Percentiles rank a stretch among this genome's conserved stretches.
These are phyloP conservation scores for Leccinum broughii DNA, from an alignment of 768 basidiomycete species.

Conservation along the genomic window DNA sequence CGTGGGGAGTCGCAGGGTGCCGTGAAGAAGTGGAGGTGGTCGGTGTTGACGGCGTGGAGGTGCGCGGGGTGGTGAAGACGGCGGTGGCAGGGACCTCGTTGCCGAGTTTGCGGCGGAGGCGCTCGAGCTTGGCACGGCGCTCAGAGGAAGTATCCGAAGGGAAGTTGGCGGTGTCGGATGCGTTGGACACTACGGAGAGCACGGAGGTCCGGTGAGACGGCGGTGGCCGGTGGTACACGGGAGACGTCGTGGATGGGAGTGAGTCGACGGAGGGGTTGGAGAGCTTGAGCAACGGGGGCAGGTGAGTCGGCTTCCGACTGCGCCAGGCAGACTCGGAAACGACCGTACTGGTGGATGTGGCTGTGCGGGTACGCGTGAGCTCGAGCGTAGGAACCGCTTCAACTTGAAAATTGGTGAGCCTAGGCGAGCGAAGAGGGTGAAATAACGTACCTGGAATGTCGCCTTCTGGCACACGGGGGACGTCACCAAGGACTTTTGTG, in stretches of 20 bases:
- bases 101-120: slow-evolving; percentile 60
- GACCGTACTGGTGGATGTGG: background rate
- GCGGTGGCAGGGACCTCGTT: slow-evolving; percentile 60
- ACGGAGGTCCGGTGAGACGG: slow-evolving; percentile 19
- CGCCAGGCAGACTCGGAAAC: slow-evolving; percentile 19
- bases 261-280: slow-evolving; percentile 2
- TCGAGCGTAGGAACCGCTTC: background rate
- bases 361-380: slow-evolving; percentile 2
- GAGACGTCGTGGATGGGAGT: slow-evolving; percentile 3
- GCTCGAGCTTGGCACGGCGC: slow-evolving; percentile 59
- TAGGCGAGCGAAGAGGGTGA: background rate
- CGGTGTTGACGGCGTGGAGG: slow-evolving; percentile 13
- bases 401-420: background rate
- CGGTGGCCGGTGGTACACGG: slow-evolving; percentile 9
- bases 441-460: slow-evolving; percentile 1
- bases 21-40: background rate
- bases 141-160: slow-evolving; percentile 38
- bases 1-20: background rate
- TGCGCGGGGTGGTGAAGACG: slow-evolving; percentile 42
- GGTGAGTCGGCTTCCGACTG: slow-evolving; percentile 30
- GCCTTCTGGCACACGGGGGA: slow-evolving; percentile 56
- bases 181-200: slow-evolving; percentile 20
- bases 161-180: slow-evolving; percentile 16
- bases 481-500: slow-evolving; percentile 55
- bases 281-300: slow-evolving; percentile 28